These are phyloP conservation scores for Irpex sp. DNA, from an alignment of 1,284 basidiomycete genomes.

Conservation along the genomic window DNA sequence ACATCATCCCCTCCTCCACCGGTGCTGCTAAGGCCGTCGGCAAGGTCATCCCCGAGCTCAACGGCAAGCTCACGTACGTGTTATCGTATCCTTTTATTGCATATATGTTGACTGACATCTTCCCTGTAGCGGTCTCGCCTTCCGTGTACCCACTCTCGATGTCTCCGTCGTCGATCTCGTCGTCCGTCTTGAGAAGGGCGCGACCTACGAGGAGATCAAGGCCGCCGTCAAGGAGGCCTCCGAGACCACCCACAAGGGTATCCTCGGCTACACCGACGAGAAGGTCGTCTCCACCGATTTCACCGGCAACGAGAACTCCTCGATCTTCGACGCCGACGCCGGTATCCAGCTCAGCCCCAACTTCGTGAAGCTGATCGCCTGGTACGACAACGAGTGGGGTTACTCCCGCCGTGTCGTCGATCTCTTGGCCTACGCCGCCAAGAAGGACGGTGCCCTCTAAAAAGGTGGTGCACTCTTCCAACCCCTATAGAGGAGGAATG, in stretches of 20 bases:
- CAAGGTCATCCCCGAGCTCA: slow-evolving; percentile 96
- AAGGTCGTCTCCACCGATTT: slow-evolving; percentile 95
- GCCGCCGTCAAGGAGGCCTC: slow-evolving; percentile 81
- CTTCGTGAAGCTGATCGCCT: slow-evolving; percentile 95
- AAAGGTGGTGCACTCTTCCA: not conserved
- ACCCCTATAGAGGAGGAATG: not conserved
- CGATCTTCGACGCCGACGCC: slow-evolving; percentile 90
- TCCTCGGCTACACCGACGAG: slow-evolving; percentile 96
- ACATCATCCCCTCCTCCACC: slow-evolving; percentile 99
- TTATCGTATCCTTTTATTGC: not conserved
- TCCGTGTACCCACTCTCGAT: slow-evolving; percentile 97
- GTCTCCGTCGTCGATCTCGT: slow-evolving; percentile 99
- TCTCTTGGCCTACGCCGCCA: slow-evolving; percentile 81
- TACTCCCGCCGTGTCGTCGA: slow-evolving; percentile 96
- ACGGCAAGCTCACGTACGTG: slow-evolving; percentile 92
- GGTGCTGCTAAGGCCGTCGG: slow-evolving; percentile 99
- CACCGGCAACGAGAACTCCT: slow-evolving; percentile 75
- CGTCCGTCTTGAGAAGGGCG: slow-evolving; percentile 85
- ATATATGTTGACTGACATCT: slow-evolving; percentile 10
- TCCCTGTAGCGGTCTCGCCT: slow-evolving; percentile 76
- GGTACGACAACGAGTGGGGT: slow-evolving; percentile 98
- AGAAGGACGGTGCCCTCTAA: slow-evolving; percentile 53
- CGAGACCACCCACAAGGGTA: slow-evolving; percentile 70
- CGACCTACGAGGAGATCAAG: slow-evolving; percentile 93
- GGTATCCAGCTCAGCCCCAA: slow-evolving; percentile 92